Evolutionary conservation across 805 yeast species (phyloP).

Genomic region (Wickerhamiella sorbophila): DNA sequence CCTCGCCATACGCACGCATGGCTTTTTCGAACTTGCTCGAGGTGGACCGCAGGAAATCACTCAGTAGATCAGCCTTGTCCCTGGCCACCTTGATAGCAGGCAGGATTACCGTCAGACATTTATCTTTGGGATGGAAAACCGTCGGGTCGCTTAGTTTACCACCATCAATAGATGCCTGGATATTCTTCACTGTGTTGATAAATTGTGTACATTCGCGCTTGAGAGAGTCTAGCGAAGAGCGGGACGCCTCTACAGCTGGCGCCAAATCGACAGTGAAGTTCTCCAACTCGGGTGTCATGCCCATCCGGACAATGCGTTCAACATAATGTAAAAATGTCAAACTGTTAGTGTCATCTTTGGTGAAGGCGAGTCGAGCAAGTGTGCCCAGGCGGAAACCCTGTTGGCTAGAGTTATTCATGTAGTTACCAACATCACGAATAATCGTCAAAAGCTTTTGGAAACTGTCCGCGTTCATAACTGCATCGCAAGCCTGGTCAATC

Average conservation of each 20-base stretch:
- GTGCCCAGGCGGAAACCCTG: conserved; percentile 89
- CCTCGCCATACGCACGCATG: conserved; percentile 87
- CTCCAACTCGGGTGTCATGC: conserved; percentile 59
- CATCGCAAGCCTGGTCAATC: conserved; percentile 59
- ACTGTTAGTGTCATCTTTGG: conserved; percentile 77
- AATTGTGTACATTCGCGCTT: conserved; percentile 56
- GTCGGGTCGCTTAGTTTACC: conserved; percentile 78
- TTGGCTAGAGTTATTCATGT: conserved; percentile 85
- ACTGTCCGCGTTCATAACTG: conserved; percentile 49
- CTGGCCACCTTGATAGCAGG: conserved; percentile 65
- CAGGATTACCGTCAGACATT: conserved; percentile 43
- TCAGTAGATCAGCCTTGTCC: conserved; percentile 48
- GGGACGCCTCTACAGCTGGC: conserved; percentile 45
- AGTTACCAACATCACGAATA: conserved; percentile 84
- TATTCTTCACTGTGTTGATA: conserved; percentile 47
- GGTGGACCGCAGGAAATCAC: conserved; percentile 48
- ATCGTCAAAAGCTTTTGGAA: conserved; percentile 65
- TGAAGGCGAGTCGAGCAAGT: conserved; percentile 75
- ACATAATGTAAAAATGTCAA: conserved; percentile 87
- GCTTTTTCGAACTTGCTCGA: conserved; percentile 50
- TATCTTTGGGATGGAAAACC: conserved; percentile 72
- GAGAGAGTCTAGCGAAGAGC: conserved; percentile 70
- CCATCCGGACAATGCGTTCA: conserved; percentile 70
- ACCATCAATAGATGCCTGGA: conserved; percentile 54
- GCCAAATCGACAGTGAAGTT: conserved; percentile 60